Conservation (phyloP, 345 rosid species). For the Linum lewisii region DNA sequence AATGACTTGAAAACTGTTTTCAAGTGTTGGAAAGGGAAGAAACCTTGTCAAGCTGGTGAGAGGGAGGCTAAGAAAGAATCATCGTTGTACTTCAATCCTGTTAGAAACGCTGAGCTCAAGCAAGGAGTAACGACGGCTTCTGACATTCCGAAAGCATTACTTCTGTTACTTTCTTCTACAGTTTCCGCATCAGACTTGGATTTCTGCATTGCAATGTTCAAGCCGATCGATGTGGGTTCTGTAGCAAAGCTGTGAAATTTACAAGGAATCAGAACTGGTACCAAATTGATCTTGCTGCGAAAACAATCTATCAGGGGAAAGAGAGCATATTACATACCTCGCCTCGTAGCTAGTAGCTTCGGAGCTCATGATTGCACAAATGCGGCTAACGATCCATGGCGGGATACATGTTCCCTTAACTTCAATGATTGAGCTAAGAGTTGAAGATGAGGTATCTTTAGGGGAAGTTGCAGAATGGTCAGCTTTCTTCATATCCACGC, state of each 20-base stretch:
- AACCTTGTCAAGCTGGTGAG: constrained; percentile 36
- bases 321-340: constrained; percentile 34
- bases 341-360: constrained; percentile 61
- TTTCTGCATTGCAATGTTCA: constrained; percentile 58
- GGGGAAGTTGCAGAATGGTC: constrained; percentile 23
- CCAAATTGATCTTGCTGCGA: not conserved
- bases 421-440: constrained; percentile 49
- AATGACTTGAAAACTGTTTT: too few relatives aligned
- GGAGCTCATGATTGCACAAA: constrained; percentile 48
- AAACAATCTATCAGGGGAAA: not conserved
- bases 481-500: constrained; percentile 46
- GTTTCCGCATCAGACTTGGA: constrained; percentile 24
- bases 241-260: constrained; percentile 53
- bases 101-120: constrained; percentile 46
- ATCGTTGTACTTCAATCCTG: constrained; percentile 51
- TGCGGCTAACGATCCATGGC: constrained; percentile 70
- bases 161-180: constrained; percentile 10
- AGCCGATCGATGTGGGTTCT: constrained; percentile 51
- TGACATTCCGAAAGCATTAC: constrained; percentile 30
- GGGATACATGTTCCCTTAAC: constrained; percentile 60
- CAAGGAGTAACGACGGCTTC: constrained; percentile 41
- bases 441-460: constrained; percentile 21
- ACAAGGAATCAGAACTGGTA: not conserved
- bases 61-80: constrained; percentile 52
- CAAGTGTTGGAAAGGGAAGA: not conserved